These are phyloP conservation scores for Penicillium sp. DNA, from an alignment of 2,329 filamentous ascomycete genomes.

Conservation along the genomic window DNA sequence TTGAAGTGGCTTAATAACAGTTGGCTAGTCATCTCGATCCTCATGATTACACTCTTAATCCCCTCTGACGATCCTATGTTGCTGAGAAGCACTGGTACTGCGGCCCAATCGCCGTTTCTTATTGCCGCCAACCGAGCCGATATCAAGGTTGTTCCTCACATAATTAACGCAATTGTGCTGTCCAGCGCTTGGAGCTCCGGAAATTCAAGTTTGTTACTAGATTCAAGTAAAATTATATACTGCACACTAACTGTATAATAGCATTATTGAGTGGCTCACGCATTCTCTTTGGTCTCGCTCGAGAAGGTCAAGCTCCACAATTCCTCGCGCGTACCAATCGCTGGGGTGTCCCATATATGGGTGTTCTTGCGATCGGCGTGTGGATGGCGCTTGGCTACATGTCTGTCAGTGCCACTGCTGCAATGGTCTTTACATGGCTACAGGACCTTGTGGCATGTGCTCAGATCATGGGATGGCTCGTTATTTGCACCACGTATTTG, in stretches of 20 bases:
- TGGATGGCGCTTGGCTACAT: slow-evolving; percentile 66
- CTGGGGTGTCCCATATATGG: slow-evolving; percentile 59
- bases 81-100: slow-evolving; percentile 50
- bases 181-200: slow-evolving; percentile 42
- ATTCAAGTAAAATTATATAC: background rate
- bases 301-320: slow-evolving; percentile 39
- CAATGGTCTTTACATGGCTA: slow-evolving; percentile 66
- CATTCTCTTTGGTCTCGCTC: slow-evolving; percentile 40
- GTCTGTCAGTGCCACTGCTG: slow-evolving; percentile 60
- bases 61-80: slow-evolving; percentile 53
- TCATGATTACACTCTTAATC: slow-evolving; percentile 48
- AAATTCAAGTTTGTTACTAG: slow-evolving; percentile 34
- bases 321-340: slow-evolving; percentile 40
- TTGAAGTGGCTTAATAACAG: background rate
- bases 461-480: slow-evolving; percentile 58
- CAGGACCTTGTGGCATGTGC: slow-evolving; percentile 58
- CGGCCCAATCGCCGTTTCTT: slow-evolving; percentile 41
- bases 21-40: slow-evolving; percentile 52
- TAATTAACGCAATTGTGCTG: slow-evolving; percentile 18
- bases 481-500: slow-evolving; percentile 59
- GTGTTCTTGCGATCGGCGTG: slow-evolving; percentile 55
- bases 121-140: slow-evolving; percentile 52
- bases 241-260: background rate
- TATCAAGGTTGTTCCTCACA: slow-evolving; percentile 27
- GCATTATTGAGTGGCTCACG: slow-evolving; percentile 36